Evolutionary conservation across 1,284 basidiomycete genomes (phyloP).

Genomic region (Phellopilus nigrolimitatus): DNA sequence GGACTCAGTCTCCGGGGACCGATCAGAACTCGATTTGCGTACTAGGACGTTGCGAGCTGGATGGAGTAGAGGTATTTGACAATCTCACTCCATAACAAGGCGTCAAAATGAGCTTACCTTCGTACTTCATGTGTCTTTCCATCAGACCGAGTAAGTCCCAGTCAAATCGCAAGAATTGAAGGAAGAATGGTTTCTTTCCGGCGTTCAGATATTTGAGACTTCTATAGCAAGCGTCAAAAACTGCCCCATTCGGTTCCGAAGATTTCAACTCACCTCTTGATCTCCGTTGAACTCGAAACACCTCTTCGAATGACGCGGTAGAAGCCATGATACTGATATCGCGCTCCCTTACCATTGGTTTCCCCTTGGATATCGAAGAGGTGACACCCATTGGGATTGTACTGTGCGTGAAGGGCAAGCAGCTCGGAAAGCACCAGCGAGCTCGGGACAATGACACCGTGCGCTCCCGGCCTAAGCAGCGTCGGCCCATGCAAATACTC

Average conservation of each 20-base stretch:
- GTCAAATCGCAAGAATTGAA: slow-evolving; percentile 5
- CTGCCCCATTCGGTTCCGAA: too few species aligned
- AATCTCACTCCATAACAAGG: neutral
- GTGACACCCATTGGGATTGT: neutral
- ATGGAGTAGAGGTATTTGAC: neutral
- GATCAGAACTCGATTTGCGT: neutral
- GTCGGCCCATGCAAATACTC: neutral
- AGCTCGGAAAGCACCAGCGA: neutral
- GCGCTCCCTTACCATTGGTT: neutral
- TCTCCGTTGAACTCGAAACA: neutral
- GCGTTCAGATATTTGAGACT: too few species aligned
- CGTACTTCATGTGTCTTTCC: neutral
- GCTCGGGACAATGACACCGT: slow-evolving; percentile 9
- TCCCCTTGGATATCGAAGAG: slow-evolving; percentile 1
- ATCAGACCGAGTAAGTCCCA: slow-evolving; percentile 1
- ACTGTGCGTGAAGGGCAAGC: neutral
- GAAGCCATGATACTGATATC: slow-evolving; percentile 11
- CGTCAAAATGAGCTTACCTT: too few species aligned
- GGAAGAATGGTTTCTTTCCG: too few species aligned
- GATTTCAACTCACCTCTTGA: neutral
- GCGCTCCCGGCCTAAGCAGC: slow-evolving; percentile 4
- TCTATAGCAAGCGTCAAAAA: too few species aligned
- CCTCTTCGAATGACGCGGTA: slow-evolving; percentile 5
- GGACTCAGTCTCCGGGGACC: neutral
- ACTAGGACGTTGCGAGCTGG: neutral